Base-by-base conservation (phyloP, 2,329 filamentous ascomycete genomes). In the Dothideomycetes sp. region DNA sequence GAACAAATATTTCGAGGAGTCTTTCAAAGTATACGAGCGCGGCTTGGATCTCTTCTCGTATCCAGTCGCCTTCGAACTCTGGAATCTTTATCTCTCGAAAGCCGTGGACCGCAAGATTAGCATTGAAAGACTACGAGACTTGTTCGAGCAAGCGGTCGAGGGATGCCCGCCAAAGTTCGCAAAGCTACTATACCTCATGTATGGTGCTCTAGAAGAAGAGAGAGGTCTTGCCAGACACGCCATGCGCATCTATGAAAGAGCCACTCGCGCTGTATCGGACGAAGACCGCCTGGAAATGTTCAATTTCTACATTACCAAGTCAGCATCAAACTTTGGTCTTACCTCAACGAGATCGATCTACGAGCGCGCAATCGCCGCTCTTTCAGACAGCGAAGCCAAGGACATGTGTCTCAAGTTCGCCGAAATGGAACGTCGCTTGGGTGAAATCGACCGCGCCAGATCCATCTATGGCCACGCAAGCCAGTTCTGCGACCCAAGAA, bases 331-430 rank as follows among this genome's bases (percentile, higher is more conserved):
- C 64, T 98, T 98, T 56, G 91, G 93, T 22, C 75, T 98, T 37
- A 88, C 91, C 0, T 96, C 91, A 1, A 95, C 91, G 3, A 72
- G 91, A 37, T 82, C 86, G 1, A 98, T 98, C 53, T 98, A 98
- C 68, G 91, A 98, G 65, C 80, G 88, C 43, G 89, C 91, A 25
- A 94, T 98, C 51, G 80, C 85, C 9, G 84, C 87, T n/a, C 70
- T 98, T 24, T 89, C 93, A 0, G 91, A 98, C 62, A 76, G 73
- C 47, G 91, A 96, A 63, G 91, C 89, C 5, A 86, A 88, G 57
- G 84, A 91, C 52, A 98, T 98, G 91, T 98, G 91, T 64, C 78
- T 98, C 58, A 96, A 95, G 58, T 98, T 98, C 57, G 91, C 91
- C 2, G 87, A 95, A 55, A 94, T 94, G 87, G 87, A 95, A 66